Evolutionary conservation across 768 basidiomycete species (phyloP).

Genomic region (Cystobasidium onofrii): DNA sequence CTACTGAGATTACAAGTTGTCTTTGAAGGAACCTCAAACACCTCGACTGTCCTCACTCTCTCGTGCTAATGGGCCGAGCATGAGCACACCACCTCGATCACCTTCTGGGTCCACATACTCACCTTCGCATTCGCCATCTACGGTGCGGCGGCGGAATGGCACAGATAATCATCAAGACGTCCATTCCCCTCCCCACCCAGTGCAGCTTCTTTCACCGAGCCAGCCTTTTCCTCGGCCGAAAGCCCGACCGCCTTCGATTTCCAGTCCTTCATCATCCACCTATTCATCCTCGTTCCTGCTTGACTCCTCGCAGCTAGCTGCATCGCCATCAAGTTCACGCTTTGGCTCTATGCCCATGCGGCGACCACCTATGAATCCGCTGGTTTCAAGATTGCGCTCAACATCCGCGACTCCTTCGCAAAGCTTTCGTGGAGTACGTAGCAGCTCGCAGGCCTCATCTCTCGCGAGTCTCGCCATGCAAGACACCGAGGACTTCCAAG

Average conservation of each 20-base stretch:
- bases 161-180: neutral
- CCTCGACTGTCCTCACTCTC: neutral
- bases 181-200: neutral
- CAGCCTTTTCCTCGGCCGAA: neutral
- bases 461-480: conserved; percentile 59
- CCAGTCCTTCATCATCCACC: conserved; percentile 31
- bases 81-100: neutral
- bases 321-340: conserved; percentile 17
- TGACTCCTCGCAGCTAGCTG: conserved; percentile 8
- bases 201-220: neutral
- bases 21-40: conserved; percentile 44
- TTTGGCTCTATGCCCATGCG: conserved; percentile 28
- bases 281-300: conserved; percentile 36
- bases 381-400: conserved; percentile 53
- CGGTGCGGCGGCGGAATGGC: neutral
- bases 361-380: conserved; percentile 44
- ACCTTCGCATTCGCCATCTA: neutral
- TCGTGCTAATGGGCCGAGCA: conserved; percentile 16
- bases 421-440: conserved; percentile 51
- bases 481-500: conserved; percentile 36
- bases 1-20: too few species aligned
- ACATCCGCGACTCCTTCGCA: conserved; percentile 43
- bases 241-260: neutral
- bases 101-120: neutral
- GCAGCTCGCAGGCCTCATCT: conserved; percentile 58